Percentiles rank a stretch among this genome's conserved stretches.
These are phyloP conservation scores for Astraeus odoratus DNA, from an alignment of 768 basidiomycete species.

Conservation along the genomic window DNA sequence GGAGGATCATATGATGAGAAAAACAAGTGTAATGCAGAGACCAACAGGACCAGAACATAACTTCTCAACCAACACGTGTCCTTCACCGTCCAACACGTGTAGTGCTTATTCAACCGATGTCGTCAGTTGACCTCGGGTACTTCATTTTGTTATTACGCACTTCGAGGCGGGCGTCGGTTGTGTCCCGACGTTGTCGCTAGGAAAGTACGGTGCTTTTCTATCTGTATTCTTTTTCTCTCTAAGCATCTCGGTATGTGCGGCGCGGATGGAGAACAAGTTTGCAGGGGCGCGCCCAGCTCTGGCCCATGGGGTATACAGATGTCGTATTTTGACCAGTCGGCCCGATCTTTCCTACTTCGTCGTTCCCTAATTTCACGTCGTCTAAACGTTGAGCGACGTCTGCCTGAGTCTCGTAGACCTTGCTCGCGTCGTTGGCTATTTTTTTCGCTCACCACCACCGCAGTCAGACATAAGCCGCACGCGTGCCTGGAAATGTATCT, in stretches of 20 bases:
- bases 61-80: not conserved
- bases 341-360: too few relatives aligned
- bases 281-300: too few relatives aligned
- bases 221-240: not conserved
- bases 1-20: not conserved
- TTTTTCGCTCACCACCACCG: not conserved
- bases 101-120: not conserved
- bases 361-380: too few relatives aligned
- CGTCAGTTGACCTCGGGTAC: not conserved
- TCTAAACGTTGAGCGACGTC: too few relatives aligned
- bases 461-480: not conserved
- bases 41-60: not conserved
- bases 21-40: not conserved
- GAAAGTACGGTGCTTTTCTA: not conserved
- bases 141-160: not conserved
- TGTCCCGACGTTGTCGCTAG: not conserved
- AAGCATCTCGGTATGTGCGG: not conserved
- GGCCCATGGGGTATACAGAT: too few relatives aligned
- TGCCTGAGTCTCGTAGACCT: too few relatives aligned
- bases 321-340: too few relatives aligned
- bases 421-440: too few relatives aligned
- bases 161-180: not conserved
- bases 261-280: too few relatives aligned
- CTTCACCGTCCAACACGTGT: not conserved
- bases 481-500: not conserved